A percentile compares a stretch with the other conserved stretches of the same genome.
Conservation (phyloP, 208 protist species). For the Sergeia podlipaevii region DNA sequence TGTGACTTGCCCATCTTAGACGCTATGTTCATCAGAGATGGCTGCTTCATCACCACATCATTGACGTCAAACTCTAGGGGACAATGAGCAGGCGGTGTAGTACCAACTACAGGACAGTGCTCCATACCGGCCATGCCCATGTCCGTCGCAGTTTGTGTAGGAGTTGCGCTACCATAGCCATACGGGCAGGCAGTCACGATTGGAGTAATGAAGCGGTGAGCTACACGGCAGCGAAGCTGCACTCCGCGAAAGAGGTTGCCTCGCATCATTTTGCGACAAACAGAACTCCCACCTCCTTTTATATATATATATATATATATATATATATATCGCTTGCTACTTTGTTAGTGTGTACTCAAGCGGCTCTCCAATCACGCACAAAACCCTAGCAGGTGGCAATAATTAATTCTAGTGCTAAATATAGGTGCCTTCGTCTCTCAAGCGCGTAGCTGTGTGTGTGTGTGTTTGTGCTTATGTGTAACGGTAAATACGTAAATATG, state of each 20-base stretch:
- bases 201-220: constrained; percentile 9
- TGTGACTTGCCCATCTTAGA: constrained; percentile 76
- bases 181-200: constrained; percentile 57
- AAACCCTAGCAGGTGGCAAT: too few relatives aligned
- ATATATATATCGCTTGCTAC: not conserved
- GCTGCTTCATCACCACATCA: constrained; percentile 5
- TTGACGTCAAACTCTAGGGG: constrained; percentile 37
- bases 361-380: too few relatives aligned
- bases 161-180: constrained; percentile 7
- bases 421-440: too few relatives aligned
- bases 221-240: constrained; percentile 18
- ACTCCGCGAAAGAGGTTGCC: constrained; percentile 11
- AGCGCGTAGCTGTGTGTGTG: too few relatives aligned
- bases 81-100: constrained; percentile 33
- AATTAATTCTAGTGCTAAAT: too few relatives aligned
- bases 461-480: too few relatives aligned
- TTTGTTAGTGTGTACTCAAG: too few relatives aligned
- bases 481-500: too few relatives aligned
- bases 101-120: constrained; percentile 61
- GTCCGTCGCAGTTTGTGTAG: constrained; percentile 16
- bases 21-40: constrained; percentile 34
- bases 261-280: too few relatives aligned
- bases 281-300: too few relatives aligned
- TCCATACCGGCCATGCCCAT: constrained; percentile 12
- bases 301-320: not conserved